Conservation (phyloP, 441 rosid species). For the Breynia disticha region DNA sequence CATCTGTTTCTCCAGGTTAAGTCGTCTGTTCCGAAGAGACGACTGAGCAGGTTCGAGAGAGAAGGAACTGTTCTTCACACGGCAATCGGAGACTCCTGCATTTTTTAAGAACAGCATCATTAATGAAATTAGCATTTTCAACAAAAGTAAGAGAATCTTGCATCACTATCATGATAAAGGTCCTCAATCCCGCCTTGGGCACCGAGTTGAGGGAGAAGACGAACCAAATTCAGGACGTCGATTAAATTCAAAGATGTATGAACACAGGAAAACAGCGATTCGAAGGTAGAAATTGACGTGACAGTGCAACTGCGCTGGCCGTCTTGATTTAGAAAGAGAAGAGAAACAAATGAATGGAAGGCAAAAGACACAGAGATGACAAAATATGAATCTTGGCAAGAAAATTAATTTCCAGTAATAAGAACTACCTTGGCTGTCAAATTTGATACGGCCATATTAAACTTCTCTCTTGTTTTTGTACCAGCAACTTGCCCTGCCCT, state of each 20-base stretch:
- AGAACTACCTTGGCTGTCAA: slow-evolving; percentile 68
- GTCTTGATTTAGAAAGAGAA: neutral
- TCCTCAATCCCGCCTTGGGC: no score
- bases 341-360: neutral
- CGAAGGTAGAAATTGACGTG: no score
- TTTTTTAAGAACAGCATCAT: neutral
- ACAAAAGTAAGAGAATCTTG: no score
- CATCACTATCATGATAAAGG: no score
- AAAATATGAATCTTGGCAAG: neutral
- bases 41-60: slow-evolving; percentile 1
- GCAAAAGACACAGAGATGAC: neutral
- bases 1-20: neutral
- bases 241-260: no score
- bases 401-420: neutral
- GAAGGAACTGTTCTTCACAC: slow-evolving; percentile 24
- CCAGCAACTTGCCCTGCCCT: slow-evolving; percentile 88
- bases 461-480: slow-evolving; percentile 81
- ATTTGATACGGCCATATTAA: slow-evolving; percentile 68
- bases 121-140: no score
- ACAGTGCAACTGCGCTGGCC: no score
- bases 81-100: slow-evolving; percentile 71
- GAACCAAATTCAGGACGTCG: no score
- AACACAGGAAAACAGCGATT: no score
- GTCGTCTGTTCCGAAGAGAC: neutral
- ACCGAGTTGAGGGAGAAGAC: no score